Evolutionary conservation across 2,329 filamentous ascomycete species (phyloP).

Genomic region (Pseudogymnoascus verrucosus): DNA sequence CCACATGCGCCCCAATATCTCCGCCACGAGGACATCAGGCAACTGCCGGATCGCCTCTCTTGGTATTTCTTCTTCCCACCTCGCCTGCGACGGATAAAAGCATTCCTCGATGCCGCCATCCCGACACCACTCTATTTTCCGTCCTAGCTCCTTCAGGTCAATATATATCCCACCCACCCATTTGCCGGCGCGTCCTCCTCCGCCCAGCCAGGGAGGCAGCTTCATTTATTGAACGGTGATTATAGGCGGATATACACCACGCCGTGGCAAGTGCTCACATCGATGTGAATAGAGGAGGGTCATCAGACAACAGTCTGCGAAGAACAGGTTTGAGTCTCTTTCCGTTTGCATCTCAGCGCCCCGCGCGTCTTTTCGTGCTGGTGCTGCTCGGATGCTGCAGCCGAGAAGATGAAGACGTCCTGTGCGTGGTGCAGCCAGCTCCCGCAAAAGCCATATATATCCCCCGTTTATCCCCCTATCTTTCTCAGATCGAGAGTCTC

Average conservation of each 20-base stretch:
- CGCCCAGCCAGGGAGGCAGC: not conserved
- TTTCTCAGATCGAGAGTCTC: not conserved
- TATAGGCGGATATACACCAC: not conserved
- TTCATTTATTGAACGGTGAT: not conserved
- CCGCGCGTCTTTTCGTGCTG: not conserved
- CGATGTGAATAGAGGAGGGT: not conserved
- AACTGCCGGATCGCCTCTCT: not conserved
- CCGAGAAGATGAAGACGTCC: not conserved
- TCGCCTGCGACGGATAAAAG: not conserved
- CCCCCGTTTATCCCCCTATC: not conserved
- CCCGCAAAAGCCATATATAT: not conserved
- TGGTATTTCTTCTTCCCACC: not conserved
- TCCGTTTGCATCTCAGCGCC: not conserved
- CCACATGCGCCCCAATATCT: not conserved
- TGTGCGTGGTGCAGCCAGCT: not conserved
- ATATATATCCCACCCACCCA: conserved; percentile 1
- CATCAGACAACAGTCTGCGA: not conserved
- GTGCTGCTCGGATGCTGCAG: not conserved
- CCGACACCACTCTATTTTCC: not conserved
- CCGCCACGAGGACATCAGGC: not conserved
- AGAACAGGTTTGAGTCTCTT: not conserved
- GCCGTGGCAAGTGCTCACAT: not conserved
- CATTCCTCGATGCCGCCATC: not conserved
- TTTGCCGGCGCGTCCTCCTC: not conserved
- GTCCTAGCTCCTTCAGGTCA: not conserved